Base-by-base conservation (phyloP, 1,284 basidiomycete species). In the Xerocomus cyaneibrunnescens region DNA sequence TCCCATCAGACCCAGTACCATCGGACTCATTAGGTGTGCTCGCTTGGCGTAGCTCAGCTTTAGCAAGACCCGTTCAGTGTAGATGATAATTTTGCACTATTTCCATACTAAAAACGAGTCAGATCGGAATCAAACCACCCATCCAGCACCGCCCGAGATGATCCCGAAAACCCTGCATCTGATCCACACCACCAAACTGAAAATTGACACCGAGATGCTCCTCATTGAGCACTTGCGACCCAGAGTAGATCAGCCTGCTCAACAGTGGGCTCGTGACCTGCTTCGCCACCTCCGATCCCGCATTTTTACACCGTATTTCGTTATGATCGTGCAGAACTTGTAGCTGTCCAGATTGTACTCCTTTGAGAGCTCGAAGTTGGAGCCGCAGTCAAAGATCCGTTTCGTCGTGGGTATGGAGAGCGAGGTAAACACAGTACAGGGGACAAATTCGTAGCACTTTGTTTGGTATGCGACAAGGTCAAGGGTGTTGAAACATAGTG, bases 271-370 rank as follows among this genome's bases (percentile, higher is more conserved):
- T 94, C 55, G 94, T 89, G 5, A 97, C 94, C 72, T 98, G 95
- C 74, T 99, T 99, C 62, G 99, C 97, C 45, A 99, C 97, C 68
- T 99, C 97, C 0, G 96, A 95, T n/a, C 97, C 97, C 0, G 97
- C 97, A 70, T 97, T 97, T 70, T 96, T 96, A 95, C 94, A 60
- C 98, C 97, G 71, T 98, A 94, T 67, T 98, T 93, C 0, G 94
- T 88, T 6, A 95, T 93, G 46, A 86, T 85, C 10, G 96, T 85
- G 60, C 89, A 91, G 39, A 98, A 81, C 57, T 85, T 84, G 83
- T 95, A 98, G 67, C 94, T 91, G 74, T 99, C 97, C 66, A 98
- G 80, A 65, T 88, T n/a, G n/a, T n/a, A n/a, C 58, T 96, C 92
- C 37, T 79, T 80, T 2, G 87, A 86, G 54, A 98, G 83, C 71